A percentile compares a stretch with the other conserved stretches of the same genome.
phyloP scores from a whole-genome alignment of 1,284 basidiomycete genomes.

The Paramarasmius palmivorus region DNA sequence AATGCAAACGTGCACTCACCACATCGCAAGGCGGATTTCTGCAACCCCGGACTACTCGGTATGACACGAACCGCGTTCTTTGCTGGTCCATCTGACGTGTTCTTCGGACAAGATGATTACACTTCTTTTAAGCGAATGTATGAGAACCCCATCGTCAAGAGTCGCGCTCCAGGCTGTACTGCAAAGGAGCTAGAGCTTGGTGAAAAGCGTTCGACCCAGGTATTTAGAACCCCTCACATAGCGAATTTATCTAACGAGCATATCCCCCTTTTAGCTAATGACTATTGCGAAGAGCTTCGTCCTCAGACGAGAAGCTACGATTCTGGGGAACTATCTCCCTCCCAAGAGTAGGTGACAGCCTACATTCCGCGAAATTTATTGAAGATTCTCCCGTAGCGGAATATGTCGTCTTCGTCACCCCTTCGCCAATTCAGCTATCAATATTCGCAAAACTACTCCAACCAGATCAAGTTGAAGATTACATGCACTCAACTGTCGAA shows the following conservation, averaged over 20 bases:
- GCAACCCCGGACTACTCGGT: slow-evolving; percentile 90
- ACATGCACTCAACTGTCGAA: slow-evolving; percentile 72
- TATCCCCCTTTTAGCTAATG: slow-evolving; percentile 54
- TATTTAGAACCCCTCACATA: slow-evolving; percentile 27
- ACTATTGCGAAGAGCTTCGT: slow-evolving; percentile 85
- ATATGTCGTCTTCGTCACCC: slow-evolving; percentile 91
- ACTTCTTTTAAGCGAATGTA: slow-evolving; percentile 78
- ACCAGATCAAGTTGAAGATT: slow-evolving; percentile 64
- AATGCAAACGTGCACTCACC: not conserved
- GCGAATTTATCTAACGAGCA: slow-evolving; percentile 1
- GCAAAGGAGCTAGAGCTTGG: slow-evolving; percentile 76
- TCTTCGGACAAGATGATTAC: slow-evolving; percentile 59
- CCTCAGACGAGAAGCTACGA: slow-evolving; percentile 81
- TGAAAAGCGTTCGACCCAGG: slow-evolving; percentile 71
- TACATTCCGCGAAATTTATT: not conserved
- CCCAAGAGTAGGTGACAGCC: slow-evolving; percentile 72
- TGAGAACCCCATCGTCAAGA: slow-evolving; percentile 88
- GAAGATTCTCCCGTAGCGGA: slow-evolving; percentile 59
- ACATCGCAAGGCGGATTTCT: slow-evolving; percentile 77
- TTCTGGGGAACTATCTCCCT: slow-evolving; percentile 85
- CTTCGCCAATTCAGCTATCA: slow-evolving; percentile 78
- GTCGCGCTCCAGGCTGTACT: slow-evolving; percentile 78
- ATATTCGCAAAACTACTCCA: slow-evolving; percentile 80
- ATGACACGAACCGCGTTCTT: slow-evolving; percentile 24
- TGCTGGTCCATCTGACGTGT: not conserved